These are phyloP conservation scores for Candida sphagnicola DNA, from an alignment of 805 yeast genomes.

Conservation along the genomic window DNA sequence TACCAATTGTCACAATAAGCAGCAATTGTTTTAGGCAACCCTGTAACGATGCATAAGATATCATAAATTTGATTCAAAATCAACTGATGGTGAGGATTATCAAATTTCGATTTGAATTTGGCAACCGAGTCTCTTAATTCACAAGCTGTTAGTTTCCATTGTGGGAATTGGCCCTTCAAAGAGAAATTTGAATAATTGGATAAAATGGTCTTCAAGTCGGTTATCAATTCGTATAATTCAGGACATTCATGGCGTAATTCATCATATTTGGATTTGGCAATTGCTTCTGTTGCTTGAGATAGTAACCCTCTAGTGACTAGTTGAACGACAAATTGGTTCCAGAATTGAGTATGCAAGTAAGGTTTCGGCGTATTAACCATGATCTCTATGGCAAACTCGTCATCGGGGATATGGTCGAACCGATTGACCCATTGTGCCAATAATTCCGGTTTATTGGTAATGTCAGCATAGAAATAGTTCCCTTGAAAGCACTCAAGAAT, in stretches of 20 bases:
- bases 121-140: conserved; percentile 44
- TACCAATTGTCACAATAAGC: conserved; percentile 60
- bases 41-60: conserved; percentile 42
- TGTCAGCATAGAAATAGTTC: conserved; percentile 37
- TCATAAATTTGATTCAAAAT: conserved; percentile 38
- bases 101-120: conserved; percentile 17
- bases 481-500: conserved; percentile 60
- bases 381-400: conserved; percentile 44
- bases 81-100: conserved; percentile 19
- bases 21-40: conserved; percentile 47
- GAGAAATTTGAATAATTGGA: conserved; percentile 37
- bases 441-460: conserved; percentile 38
- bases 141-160: conserved; percentile 50
- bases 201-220: conserved; percentile 38
- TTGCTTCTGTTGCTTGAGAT: conserved; percentile 47
- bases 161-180: conserved; percentile 38
- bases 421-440: conserved; percentile 63
- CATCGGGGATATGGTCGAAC: conserved; percentile 64
- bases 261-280: conserved; percentile 41
- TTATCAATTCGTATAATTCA: conserved; percentile 32
- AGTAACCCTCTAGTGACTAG: conserved; percentile 60
- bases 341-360: conserved; percentile 50
- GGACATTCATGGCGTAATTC: conserved; percentile 28
- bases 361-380: conserved; percentile 43
- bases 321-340: conserved; percentile 57